Conservation (phyloP, 495 filamentous ascomycete genomes). For the Acidiella bohemica region DNA sequence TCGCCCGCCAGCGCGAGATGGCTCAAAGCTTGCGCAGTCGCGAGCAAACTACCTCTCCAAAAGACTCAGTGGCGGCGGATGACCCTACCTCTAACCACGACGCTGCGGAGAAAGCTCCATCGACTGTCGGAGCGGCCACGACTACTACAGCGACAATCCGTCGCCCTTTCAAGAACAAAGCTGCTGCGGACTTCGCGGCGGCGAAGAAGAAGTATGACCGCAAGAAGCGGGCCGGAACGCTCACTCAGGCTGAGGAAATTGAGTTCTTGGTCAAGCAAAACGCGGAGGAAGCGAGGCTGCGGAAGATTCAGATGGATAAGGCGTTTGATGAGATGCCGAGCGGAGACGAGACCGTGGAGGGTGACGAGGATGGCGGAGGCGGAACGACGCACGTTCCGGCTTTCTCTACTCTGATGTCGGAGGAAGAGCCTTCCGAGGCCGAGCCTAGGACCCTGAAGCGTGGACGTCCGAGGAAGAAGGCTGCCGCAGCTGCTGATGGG, state of each 20-base stretch:
- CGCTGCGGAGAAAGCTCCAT: too few species aligned
- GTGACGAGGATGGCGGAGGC: not conserved
- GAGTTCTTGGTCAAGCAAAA: conserved; percentile 7
- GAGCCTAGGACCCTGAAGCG: too few species aligned
- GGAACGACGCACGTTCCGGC: not conserved
- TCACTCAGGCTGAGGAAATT: conserved; percentile 9
- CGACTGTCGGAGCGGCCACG: too few species aligned
- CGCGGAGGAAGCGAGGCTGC: not conserved
- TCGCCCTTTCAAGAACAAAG: too few species aligned
- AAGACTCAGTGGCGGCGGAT: too few species aligned
- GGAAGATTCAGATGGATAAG: conserved; percentile 3
- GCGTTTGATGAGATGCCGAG: conserved; percentile 2
- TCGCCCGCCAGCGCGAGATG: too few species aligned
- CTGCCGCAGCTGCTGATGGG: not conserved
- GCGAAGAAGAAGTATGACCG: not conserved
- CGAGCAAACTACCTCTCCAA: too few species aligned
- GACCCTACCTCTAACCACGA: too few species aligned
- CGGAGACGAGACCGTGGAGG: not conserved
- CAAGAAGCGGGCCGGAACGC: conserved; percentile 4
- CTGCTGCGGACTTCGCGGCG: conserved; percentile 5
- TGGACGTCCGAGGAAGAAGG: not conserved
- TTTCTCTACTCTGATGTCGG: too few species aligned
- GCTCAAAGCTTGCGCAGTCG: too few species aligned
- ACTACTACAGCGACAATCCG: too few species aligned
- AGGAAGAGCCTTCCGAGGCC: too few species aligned